Percentiles rank a stretch among this genome's conserved stretches.
Conservation (phyloP, 2,329 filamentous ascomycete species). For the Diaporthe longicolla region DNA sequence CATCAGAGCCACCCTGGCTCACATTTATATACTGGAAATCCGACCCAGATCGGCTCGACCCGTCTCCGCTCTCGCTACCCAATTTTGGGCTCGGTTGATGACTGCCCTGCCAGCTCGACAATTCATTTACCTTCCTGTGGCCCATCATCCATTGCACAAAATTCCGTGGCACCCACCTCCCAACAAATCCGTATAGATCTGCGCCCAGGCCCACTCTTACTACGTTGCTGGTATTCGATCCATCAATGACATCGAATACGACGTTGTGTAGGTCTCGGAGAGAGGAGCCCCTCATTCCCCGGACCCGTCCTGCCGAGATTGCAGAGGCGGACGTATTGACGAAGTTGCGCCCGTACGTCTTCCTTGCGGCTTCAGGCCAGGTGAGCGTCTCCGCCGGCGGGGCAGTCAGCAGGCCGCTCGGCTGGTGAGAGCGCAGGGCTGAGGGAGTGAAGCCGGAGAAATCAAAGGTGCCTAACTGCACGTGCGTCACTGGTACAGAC, state of each 20-base stretch:
- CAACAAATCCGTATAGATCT: constrained; percentile 86
- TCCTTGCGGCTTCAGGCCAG: constrained; percentile 74
- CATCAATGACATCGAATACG: constrained; percentile 90
- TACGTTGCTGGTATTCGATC: constrained; percentile 70
- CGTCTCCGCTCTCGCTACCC: constrained; percentile 48
- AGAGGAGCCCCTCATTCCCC: constrained; percentile 76
- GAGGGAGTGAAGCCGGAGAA: constrained; percentile 75
- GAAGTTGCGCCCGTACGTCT: constrained; percentile 75
- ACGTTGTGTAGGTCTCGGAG: constrained; percentile 86
- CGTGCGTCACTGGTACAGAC: constrained; percentile 83
- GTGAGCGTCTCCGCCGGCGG: constrained; percentile 68
- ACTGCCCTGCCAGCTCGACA: constrained; percentile 66
- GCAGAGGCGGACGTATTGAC: constrained; percentile 67
- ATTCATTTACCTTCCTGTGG: constrained; percentile 72
- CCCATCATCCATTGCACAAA: constrained; percentile 97
- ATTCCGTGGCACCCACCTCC: constrained; percentile 81
- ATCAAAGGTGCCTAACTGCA: constrained; percentile 94
- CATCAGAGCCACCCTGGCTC: constrained; percentile 58
- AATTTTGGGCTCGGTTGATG: constrained; percentile 47
- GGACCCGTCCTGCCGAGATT: constrained; percentile 69
- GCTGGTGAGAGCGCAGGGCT: constrained; percentile 49
- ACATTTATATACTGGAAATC: constrained; percentile 66
- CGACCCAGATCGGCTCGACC: constrained; percentile 2
- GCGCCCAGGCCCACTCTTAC: constrained; percentile 89
- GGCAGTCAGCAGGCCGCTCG: constrained; percentile 56